A percentile compares a stretch with the other conserved stretches of the same genome.
Conservation (phyloP, 192 early-diverging fungal species). For the Linnemannia zychae region DNA sequence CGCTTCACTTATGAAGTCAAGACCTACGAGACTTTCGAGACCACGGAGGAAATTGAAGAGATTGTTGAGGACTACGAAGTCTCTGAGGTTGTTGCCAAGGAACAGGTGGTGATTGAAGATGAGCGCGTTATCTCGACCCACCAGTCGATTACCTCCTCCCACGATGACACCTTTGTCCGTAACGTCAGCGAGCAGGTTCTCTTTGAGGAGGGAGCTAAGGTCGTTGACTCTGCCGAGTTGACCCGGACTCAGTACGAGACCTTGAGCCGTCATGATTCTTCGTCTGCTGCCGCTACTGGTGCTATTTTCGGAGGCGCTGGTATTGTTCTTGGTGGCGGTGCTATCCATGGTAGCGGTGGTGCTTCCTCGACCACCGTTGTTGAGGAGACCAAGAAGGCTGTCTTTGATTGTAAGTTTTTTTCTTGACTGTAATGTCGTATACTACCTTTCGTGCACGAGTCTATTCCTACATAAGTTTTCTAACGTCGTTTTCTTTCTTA, state of each 20-base stretch:
- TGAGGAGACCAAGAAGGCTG: constrained; percentile 34
- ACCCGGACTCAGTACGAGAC: constrained; percentile 25
- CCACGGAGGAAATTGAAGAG: constrained; percentile 34
- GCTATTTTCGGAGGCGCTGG: background rate
- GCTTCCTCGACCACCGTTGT: constrained; percentile 4
- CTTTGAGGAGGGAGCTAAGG: constrained; percentile 9
- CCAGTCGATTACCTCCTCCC: constrained; percentile 31
- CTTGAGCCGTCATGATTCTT: constrained; percentile 5
- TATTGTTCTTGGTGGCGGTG: background rate
- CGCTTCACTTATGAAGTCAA: constrained; percentile 17
- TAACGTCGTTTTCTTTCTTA: background rate
- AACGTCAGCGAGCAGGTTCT: constrained; percentile 18
- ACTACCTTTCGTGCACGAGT: background rate
- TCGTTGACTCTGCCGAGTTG: background rate
- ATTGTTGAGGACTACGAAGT: constrained; percentile 25
- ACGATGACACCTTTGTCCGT: constrained; percentile 27
- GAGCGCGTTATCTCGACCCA: constrained; percentile 13
- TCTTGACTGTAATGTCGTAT: background rate
- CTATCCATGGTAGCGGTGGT: background rate
- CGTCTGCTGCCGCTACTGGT: constrained; percentile 10
- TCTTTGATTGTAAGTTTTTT: constrained; percentile 47
- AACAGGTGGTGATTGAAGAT: background rate
- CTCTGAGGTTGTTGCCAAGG: constrained; percentile 11
- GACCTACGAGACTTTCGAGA: constrained; percentile 27
- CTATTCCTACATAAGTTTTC: background rate